phyloP scores from a whole-genome alignment of 495 filamentous ascomycete species.

The Hapsidospora chrysogenum region DNA sequence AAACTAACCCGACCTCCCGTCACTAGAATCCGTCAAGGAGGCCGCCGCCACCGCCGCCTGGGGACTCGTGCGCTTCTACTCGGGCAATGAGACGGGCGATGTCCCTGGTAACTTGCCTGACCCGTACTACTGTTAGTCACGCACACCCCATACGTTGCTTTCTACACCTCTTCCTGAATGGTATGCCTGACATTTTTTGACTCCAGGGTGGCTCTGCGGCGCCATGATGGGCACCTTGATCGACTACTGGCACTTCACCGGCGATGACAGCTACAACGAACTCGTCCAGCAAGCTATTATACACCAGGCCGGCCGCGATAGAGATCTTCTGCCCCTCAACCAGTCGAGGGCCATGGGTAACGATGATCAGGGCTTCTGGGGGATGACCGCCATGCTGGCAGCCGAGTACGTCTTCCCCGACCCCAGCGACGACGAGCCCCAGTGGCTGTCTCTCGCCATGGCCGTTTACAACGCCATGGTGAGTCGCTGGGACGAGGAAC shows the following conservation, averaged over 20 bases:
- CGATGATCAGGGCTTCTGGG: slow-evolving; percentile 84
- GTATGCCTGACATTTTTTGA: slow-evolving; percentile 3
- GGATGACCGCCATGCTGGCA: slow-evolving; percentile 62
- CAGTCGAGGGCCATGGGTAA: slow-evolving; percentile 65
- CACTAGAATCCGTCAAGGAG: too few species aligned
- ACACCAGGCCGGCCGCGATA: slow-evolving; percentile 50
- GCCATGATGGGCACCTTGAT: slow-evolving; percentile 61
- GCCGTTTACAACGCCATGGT: slow-evolving; percentile 60
- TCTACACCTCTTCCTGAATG: background rate
- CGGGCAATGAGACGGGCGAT: slow-evolving; percentile 52
- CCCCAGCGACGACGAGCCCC: slow-evolving; percentile 41
- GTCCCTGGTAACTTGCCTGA: slow-evolving; percentile 54
- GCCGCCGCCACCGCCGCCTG: slow-evolving; percentile 27
- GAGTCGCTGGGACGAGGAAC: slow-evolving; percentile 47
- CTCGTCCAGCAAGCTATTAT: slow-evolving; percentile 48
- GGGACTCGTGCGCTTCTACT: slow-evolving; percentile 41
- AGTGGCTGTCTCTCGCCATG: slow-evolving; percentile 67
- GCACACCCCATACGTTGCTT: slow-evolving; percentile 1
- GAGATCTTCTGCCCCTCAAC: slow-evolving; percentile 66
- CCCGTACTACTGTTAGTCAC: slow-evolving; percentile 49
- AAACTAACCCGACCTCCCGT: too few species aligned
- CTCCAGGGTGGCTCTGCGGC: slow-evolving; percentile 55
- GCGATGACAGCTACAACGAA: slow-evolving; percentile 56
- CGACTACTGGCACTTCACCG: slow-evolving; percentile 74
- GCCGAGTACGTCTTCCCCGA: slow-evolving; percentile 64